A percentile compares a stretch with the other conserved stretches of the same genome.
Evolutionary conservation across 2,329 filamentous ascomycete species (phyloP).

Genomic region (Canariomyces notabilis): DNA sequence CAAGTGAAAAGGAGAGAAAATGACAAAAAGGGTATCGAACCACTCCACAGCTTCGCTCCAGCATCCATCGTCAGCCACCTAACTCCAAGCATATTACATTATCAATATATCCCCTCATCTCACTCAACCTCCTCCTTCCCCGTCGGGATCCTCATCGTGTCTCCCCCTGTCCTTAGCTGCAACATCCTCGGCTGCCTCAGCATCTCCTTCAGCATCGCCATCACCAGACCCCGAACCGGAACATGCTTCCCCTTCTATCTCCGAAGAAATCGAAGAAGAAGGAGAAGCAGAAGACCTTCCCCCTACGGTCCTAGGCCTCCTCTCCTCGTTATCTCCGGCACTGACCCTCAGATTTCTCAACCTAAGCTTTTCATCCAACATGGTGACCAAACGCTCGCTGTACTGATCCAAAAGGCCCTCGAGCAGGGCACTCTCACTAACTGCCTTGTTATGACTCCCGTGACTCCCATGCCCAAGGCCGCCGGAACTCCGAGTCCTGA

Average conservation of each 20-base stretch:
- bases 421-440: slow-evolving; percentile 52
- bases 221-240: not conserved
- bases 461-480: not conserved
- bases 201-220: not conserved
- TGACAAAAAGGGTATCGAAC: not conserved
- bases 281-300: slow-evolving; percentile 16
- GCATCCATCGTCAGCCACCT: not conserved
- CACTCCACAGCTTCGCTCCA: not conserved
- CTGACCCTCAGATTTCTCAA: slow-evolving; percentile 33
- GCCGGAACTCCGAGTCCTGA: slow-evolving; percentile 38
- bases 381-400: slow-evolving; percentile 63
- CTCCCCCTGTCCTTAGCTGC: no score
- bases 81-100: not conserved
- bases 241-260: not conserved
- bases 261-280: no score
- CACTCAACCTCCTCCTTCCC: not conserved
- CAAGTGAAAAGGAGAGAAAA: not conserved
- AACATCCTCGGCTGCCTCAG: not conserved
- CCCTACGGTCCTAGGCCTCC: slow-evolving; percentile 23
- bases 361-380: slow-evolving; percentile 67
- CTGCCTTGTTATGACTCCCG: slow-evolving; percentile 27
- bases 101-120: not conserved
- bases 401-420: slow-evolving; percentile 68
- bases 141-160: not conserved
- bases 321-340: slow-evolving; percentile 12